Evolutionary conservation across 2,329 filamentous ascomycete species (phyloP), one percentile per base, ranked within the genome.

Genomic region (Alternaria conjuncta): DNA sequence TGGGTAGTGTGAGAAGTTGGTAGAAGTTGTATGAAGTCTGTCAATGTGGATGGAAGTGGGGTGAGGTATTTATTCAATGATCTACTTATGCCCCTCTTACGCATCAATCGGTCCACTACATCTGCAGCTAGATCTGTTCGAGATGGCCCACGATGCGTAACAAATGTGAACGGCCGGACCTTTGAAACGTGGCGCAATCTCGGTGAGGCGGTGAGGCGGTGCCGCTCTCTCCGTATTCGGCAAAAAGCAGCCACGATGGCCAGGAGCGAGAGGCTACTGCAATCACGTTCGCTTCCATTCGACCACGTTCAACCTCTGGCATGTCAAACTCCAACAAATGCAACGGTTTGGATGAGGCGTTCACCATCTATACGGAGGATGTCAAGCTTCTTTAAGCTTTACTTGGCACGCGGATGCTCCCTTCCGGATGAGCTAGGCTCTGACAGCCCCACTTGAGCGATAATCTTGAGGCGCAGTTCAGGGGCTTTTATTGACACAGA

Each of bases 61-160:
- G 13, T 58, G 65, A 56, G 64, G 51, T 53, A 69, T 69, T 69
- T 69, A 64, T 67, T 44, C 23, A 32, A 41, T 41, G 28, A 23
- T 53, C 30, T 8, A 7, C 20, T 3, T 25, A 20, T 23, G 20
- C 28, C 49, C 49, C 28, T 53, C 49, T 53, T 36, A 32, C 11
- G 28, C 49, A 41, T 53, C 20, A 32, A 51, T 51, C 18, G 15
- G 11, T 11, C 28, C 59, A 56, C 30, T 41, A 32, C 36, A 54
- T 25, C 55, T 46, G 47, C 60, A 62, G 49, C 60, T 59, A 47
- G 43, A 41, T 46, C 23, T 36, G 25, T 57, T 47, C 51, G 57
- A 54, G 57, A 64, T 43, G 44, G 41, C 18, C 23, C 25, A 53
- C 20, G 44, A 51, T 55, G 59, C 53, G 55, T 64, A 63, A 15